Evolutionary conservation across 192 early-diverging fungal genomes (phyloP), one percentile per base, ranked within the genome.

Genomic region (Coemansia sp.): DNA sequence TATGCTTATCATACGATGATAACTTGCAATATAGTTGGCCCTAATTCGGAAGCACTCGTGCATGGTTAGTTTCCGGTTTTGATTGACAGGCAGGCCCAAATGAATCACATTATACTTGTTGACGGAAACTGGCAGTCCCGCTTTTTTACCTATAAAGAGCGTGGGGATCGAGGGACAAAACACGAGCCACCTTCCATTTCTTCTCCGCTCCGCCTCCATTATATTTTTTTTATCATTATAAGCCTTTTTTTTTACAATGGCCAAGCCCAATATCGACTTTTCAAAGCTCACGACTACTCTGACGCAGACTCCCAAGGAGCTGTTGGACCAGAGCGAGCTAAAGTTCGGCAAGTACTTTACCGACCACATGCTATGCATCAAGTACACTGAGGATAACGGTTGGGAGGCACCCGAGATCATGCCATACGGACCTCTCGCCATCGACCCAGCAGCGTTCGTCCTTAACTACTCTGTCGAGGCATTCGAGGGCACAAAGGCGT

Each of bases 401-500:
- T 96, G 96, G 96, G 81, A 72, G 20, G 84, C 87, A n/a, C 97
- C 97, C 3, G 81, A 90, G 74, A 95, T 98, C 81, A 87, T 87
- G 66, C 93, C 93, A 29, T 97, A 95, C 70, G 91, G 87, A 6
- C 94, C 92, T 49, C 85, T 99, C 22, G 63, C 72, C 27, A 83
- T 99, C 15, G 92, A 92, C 41, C 97, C 97, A 0, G 89, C 92
- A n/a, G 87, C 93, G 20, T 91, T 91, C 65, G 97, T 96, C 8
- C 95, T 99, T 68, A 95, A 99, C 81, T 99, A 99, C 79, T 91
- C 89, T 1, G 84, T 97, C 18, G 92, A 95, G 88, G 95, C 95
- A 64, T 97, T 99, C 68, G 97, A 97, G 84, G 92, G 95, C 36
- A 88, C 92, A 84, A 94, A 95, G 84, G 93, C 95, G 34, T 98